phyloP scores from a whole-genome alignment of 2,329 filamentous ascomycete genomes.

The Diaporthe helianthi region DNA sequence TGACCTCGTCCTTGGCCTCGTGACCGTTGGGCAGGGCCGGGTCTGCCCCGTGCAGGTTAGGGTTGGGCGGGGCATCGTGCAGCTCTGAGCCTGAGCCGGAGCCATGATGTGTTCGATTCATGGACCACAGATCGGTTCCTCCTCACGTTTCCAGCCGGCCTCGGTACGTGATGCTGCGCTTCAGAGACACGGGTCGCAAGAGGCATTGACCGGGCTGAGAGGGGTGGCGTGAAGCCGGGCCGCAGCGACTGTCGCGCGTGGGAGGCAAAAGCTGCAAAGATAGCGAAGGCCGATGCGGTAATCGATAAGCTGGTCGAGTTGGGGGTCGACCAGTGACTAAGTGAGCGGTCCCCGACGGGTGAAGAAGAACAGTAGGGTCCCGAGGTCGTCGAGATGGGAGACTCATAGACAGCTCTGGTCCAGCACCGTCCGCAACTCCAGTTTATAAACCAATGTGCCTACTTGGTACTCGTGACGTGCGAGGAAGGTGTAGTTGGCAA shows the following conservation, averaged over 20 bases:
- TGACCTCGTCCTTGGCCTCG: slow-evolving; percentile 43
- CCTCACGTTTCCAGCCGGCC: slow-evolving; percentile 27
- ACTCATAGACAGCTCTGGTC: slow-evolving; percentile 3
- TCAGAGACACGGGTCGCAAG: slow-evolving; percentile 8
- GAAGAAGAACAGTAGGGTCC: neutral
- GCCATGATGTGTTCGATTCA: slow-evolving; percentile 39
- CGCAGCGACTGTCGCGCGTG: neutral
- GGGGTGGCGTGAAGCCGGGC: neutral
- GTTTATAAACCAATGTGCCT: neutral
- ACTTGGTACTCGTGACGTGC: slow-evolving; percentile 5
- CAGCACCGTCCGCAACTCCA: slow-evolving; percentile 10
- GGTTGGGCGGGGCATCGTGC: slow-evolving; percentile 29
- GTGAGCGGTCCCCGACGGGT: neutral
- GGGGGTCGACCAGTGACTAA: neutral
- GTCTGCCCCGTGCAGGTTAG: slow-evolving; percentile 31
- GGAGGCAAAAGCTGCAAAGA: neutral
- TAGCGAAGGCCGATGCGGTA: neutral
- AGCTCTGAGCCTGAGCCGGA: slow-evolving; percentile 43
- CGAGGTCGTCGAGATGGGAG: neutral
- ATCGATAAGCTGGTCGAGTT: slow-evolving; percentile 23
- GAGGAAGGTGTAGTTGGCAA: slow-evolving; percentile 8
- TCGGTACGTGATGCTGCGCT: slow-evolving; percentile 14
- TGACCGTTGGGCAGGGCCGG: slow-evolving; percentile 26
- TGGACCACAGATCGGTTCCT: slow-evolving; percentile 34
- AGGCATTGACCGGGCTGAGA: slow-evolving; percentile 21